Base-by-base conservation (phyloP, 2,329 filamentous ascomycete species). In the Penicillium janthinellum region DNA sequence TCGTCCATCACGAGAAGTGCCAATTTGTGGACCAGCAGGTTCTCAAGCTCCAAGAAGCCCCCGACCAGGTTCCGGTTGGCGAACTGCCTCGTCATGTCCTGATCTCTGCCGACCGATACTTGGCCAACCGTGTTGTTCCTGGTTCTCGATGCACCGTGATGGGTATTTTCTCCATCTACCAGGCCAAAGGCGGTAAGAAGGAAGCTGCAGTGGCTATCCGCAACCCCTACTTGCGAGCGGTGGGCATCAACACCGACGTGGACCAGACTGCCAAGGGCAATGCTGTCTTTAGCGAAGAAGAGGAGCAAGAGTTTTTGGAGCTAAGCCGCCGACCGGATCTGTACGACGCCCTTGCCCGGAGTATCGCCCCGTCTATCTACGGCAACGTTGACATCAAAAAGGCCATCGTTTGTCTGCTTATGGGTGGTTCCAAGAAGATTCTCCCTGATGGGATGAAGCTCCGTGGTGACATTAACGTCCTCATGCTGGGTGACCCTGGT, bases 91-190 rank as follows among this genome's bases (percentile, higher is more conserved):
- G 95, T 44, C 95, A 99, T 70, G 96, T 99, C 48, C 85, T 98
- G 62, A 91, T 99, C 62, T 96, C 93, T 0, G 95, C 95, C n/a
- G 95, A 99, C 73, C 86, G 95, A 55, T 97, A 98, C 73, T 82
- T 99, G 49, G 95, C 94, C 11, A 99, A 99, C 74, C 87, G 92
- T 54, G 95, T 99, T 3, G 93, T 99, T 3, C 95, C 95, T 5
- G 95, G 95, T 34, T 96, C 94, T 53, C 86, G 94, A 74, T 99
- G 95, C 75, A 96, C 92, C 2, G 85, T 99, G 17, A 98, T 95
- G 86, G 95, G 95, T 20, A 92, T 99, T 37, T 99, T 97, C 80
- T 97, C 94, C 34, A 98, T 98, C 71, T 99, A 97, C 77, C 92
- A 97, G 75, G 90, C 89, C 68, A 98, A 98, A 77, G 90, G 89